Evolutionary conservation across 495 filamentous ascomycete species (phyloP).

Genomic region (Filosporella fistucella): DNA sequence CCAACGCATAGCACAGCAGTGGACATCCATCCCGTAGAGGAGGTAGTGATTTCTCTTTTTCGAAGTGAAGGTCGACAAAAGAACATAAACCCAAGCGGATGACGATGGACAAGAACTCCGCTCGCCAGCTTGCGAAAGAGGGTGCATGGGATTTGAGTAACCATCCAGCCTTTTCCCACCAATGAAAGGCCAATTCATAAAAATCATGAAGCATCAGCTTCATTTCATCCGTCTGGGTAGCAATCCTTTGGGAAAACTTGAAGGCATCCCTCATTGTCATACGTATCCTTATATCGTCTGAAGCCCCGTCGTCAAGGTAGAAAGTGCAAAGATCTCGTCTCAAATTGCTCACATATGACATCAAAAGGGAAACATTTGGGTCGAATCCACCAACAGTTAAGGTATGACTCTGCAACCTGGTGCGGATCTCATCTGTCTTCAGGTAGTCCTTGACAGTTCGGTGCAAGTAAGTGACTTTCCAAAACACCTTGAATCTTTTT

Average conservation of each 20-base stretch:
- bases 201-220: constrained; percentile 1
- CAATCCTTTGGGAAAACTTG: not conserved
- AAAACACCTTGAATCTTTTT: not conserved
- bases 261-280: not conserved
- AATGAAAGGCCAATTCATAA: not conserved
- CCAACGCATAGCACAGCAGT: not conserved
- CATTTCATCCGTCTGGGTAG: not conserved
- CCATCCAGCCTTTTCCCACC: not conserved
- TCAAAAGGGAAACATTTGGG: constrained; percentile 3
- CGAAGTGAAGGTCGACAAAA: not conserved
- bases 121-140: not conserved
- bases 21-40: not conserved
- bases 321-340: not conserved
- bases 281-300: not conserved
- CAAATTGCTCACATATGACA: constrained; percentile 4
- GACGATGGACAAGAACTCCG: not conserved
- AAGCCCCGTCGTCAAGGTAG: not conserved
- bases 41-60: not conserved
- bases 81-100: not conserved
- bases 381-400: not conserved
- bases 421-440: not conserved
- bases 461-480: constrained; percentile 12
- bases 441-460: constrained; percentile 17
- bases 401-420: not conserved
- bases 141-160: not conserved